Percentiles rank a stretch among this genome's conserved stretches.
Conservation (phyloP, 1,284 basidiomycete genomes). For the Moniliophthora roreri region DNA sequence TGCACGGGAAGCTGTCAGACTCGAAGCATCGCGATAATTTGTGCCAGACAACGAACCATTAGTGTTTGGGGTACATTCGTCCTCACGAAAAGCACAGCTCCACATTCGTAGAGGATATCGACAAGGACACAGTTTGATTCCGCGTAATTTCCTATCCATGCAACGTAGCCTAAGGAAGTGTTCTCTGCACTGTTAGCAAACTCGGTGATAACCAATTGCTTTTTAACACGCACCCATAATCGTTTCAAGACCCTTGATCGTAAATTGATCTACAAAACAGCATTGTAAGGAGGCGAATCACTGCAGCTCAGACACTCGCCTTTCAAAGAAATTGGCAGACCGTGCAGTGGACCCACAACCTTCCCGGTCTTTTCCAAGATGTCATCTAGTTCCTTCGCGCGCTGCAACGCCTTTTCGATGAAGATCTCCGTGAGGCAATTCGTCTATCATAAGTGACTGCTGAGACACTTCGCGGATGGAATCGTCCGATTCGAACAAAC, state of each 20-base stretch:
- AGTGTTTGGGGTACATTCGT: conserved; percentile 75
- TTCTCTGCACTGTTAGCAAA: neutral
- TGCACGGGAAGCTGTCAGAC: conserved; percentile 26
- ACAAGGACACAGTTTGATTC: conserved; percentile 56
- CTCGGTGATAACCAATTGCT: neutral
- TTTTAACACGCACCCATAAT: conserved; percentile 47
- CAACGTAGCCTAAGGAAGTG: conserved; percentile 58
- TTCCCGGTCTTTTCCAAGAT: conserved; percentile 46
- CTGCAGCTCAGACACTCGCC: conserved; percentile 19
- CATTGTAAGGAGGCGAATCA: too few relatives aligned
- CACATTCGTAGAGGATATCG: conserved; percentile 57
- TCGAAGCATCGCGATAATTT: conserved; percentile 18
- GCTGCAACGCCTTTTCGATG: conserved; percentile 53
- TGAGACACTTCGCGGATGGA: conserved; percentile 8
- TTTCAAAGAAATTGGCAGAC: conserved; percentile 62
- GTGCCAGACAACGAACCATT: conserved; percentile 41
- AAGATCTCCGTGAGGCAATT: conserved; percentile 71
- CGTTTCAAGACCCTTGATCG: conserved; percentile 59
- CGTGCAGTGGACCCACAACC: conserved; percentile 59
- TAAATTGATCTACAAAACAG: conserved; percentile 49
- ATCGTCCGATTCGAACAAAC: conserved; percentile 37
- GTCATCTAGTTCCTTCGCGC: conserved; percentile 57
- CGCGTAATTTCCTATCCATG: conserved; percentile 59
- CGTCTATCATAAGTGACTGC: conserved; percentile 27
- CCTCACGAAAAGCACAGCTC: conserved; percentile 68